Base-by-base conservation (phyloP, 345 rosid genomes). In the Populus davidiana region DNA sequence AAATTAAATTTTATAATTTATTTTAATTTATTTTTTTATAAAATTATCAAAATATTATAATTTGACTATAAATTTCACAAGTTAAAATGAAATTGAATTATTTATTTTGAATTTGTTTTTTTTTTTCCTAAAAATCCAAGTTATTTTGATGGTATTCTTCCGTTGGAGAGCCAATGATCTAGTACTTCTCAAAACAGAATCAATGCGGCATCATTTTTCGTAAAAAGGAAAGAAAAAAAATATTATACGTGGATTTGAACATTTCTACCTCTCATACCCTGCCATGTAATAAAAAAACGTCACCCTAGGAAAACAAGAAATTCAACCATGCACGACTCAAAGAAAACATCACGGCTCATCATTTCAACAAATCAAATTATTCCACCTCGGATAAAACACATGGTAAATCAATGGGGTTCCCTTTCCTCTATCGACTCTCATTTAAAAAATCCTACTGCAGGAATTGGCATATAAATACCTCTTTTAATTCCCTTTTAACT, bases 21-120 rank as follows among this genome's bases (percentile, higher is more conserved):
- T 3, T 25, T 0, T 25, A 25, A 25, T 25, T 25, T 25, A 25
- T 25, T 25, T 3, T 33, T 33, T 3, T 33, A 33, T 33, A 33
- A 33, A 33, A 33, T 33, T 33, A 4, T 4, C 0, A 0, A 3
- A 0, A 33, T 33, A 3, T 33, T 33, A 33, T 33, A 33, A 33
- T 33, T 4, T 0, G 0, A 33, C 4, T 33, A 33, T 33, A 33
- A 33, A 33, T 4, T 33, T 4, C 0, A 33, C 1, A 33, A 4
- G 5, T 33, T 33, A 4, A 33, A 33, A 33, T 33, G 5, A 33
- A 33, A 0, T 4, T 31, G 33, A 31, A 2, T 31, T 3, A 33
- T 33, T 4, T 33, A 5, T 33, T 33, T 4, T 33, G 35, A 31
- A 31, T 33, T 33, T 33, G 0, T 4, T 33, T 33, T 4, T 33